phyloP scores from a whole-genome alignment of 805 yeast species.

The Yamadazyma nakazawae region DNA sequence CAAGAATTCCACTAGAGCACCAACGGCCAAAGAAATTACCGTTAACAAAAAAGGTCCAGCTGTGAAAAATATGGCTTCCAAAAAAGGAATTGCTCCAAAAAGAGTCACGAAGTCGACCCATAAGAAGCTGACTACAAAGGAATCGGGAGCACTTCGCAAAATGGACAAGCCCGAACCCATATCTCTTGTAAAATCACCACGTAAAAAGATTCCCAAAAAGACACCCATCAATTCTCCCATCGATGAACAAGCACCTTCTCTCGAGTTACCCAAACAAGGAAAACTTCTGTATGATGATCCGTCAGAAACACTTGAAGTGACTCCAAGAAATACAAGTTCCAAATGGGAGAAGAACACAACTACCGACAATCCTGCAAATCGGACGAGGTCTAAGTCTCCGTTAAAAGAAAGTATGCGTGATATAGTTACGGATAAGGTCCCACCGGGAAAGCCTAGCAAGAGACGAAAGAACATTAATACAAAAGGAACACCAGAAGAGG shows the following conservation, averaged over 20 bases:
- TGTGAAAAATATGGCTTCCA: not conserved
- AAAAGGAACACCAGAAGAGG: not conserved
- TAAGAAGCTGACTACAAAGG: too few species aligned
- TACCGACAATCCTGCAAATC: constrained; percentile 25
- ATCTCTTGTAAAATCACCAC: constrained; percentile 1
- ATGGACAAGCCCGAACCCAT: not conserved
- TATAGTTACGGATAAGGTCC: constrained; percentile 14
- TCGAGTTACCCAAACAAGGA: not conserved
- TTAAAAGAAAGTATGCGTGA: constrained; percentile 24
- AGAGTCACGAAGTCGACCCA: too few species aligned
- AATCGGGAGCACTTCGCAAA: too few species aligned
- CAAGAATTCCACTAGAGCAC: too few species aligned
- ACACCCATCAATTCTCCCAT: not conserved
- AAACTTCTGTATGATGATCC: not conserved
- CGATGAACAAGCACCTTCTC: not conserved
- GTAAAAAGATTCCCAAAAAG: constrained; percentile 2
- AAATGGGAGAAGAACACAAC: not conserved
- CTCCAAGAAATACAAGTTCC: constrained; percentile 3
- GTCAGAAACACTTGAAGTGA: not conserved
- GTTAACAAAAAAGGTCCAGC: too few species aligned
- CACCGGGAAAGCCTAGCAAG: constrained; percentile 10
- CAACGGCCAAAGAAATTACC: too few species aligned
- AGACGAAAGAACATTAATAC: constrained; percentile 10
- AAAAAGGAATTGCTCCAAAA: not conserved
- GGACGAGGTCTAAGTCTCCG: constrained; percentile 37